Percentiles rank a stretch among this genome's conserved stretches.
phyloP scores from a whole-genome alignment of 768 basidiomycete genomes.

The Crucibulum laeve region DNA sequence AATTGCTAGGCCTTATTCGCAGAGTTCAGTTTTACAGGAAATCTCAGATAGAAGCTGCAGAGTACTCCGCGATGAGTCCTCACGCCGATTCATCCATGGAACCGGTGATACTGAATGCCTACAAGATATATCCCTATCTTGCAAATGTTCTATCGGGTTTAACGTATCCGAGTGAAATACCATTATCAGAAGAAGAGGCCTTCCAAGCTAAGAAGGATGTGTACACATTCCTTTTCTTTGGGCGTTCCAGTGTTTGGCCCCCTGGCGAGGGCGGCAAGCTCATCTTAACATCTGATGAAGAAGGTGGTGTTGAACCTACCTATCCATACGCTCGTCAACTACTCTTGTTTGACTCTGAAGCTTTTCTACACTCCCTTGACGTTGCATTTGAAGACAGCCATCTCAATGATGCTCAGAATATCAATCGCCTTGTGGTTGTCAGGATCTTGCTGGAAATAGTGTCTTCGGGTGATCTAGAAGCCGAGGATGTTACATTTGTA shows the following conservation, averaged over 20 bases:
- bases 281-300: slow-evolving; percentile 71
- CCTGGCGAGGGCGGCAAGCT: slow-evolving; percentile 64
- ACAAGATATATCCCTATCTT: slow-evolving; percentile 90
- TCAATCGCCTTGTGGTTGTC: slow-evolving; percentile 78
- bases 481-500: slow-evolving; percentile 73
- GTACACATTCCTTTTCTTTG: slow-evolving; percentile 83
- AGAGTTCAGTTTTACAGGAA: slow-evolving; percentile 55
- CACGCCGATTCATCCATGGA: slow-evolving; percentile 41
- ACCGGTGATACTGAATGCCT: slow-evolving; percentile 64
- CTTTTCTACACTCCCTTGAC: slow-evolving; percentile 90
- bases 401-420: slow-evolving; percentile 68
- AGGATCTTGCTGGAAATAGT: slow-evolving; percentile 82
- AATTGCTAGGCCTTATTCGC: slow-evolving; percentile 74
- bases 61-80: slow-evolving; percentile 20
- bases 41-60: slow-evolving; percentile 23
- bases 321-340: slow-evolving; percentile 88
- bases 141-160: slow-evolving; percentile 77
- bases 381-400: slow-evolving; percentile 92
- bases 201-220: slow-evolving; percentile 65
- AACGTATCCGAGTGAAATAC: slow-evolving; percentile 81
- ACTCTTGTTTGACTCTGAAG: slow-evolving; percentile 87
- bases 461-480: slow-evolving; percentile 46
- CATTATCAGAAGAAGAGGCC: slow-evolving; percentile 61
- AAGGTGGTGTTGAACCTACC: slow-evolving; percentile 73
- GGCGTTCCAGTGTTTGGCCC: slow-evolving; percentile 78